Evolutionary conservation across 495 filamentous ascomycete genomes (phyloP).

Genomic region (Glutinoglossum americanum): DNA sequence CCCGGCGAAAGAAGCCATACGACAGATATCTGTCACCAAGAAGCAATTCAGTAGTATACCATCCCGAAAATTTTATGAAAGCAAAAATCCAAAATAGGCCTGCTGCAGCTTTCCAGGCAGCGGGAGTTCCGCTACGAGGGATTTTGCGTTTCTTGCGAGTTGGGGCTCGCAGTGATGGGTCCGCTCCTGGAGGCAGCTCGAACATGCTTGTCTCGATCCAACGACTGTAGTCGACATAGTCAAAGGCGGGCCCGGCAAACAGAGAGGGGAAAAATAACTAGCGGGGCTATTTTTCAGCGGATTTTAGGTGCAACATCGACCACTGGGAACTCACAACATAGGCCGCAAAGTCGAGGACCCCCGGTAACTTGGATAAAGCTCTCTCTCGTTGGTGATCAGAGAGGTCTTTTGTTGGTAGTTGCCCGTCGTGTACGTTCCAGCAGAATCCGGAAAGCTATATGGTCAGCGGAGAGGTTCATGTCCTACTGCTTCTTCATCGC

Average conservation of each 20-base stretch:
- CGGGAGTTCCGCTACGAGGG: slow-evolving; percentile 73
- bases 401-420: slow-evolving; percentile 52
- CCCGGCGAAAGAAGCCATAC: slow-evolving; percentile 44
- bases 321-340: slow-evolving; percentile 36
- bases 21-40: slow-evolving; percentile 38
- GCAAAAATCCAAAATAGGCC: slow-evolving; percentile 60
- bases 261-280: slow-evolving; percentile 77
- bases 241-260: slow-evolving; percentile 74
- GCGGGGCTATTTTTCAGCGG: not conserved
- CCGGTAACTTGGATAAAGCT: slow-evolving; percentile 49
- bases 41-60: slow-evolving; percentile 38
- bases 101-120: slow-evolving; percentile 46
- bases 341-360: slow-evolving; percentile 56
- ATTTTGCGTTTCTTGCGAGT: slow-evolving; percentile 90
- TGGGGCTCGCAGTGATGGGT: slow-evolving; percentile 57
- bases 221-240: slow-evolving; percentile 73
- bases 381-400: slow-evolving; percentile 73
- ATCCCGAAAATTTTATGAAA: slow-evolving; percentile 53
- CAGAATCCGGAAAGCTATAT: slow-evolving; percentile 37
- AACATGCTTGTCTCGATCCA: slow-evolving; percentile 95
- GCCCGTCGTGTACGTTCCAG: slow-evolving; percentile 92
- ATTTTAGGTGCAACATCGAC: not conserved
- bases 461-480: not conserved
- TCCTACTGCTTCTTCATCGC: not conserved
- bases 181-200: slow-evolving; percentile 54